A percentile compares a stretch with the other conserved stretches of the same genome.
phyloP scores from a whole-genome alignment of 306 rosid genomes.

The Fagus sylvatica region DNA sequence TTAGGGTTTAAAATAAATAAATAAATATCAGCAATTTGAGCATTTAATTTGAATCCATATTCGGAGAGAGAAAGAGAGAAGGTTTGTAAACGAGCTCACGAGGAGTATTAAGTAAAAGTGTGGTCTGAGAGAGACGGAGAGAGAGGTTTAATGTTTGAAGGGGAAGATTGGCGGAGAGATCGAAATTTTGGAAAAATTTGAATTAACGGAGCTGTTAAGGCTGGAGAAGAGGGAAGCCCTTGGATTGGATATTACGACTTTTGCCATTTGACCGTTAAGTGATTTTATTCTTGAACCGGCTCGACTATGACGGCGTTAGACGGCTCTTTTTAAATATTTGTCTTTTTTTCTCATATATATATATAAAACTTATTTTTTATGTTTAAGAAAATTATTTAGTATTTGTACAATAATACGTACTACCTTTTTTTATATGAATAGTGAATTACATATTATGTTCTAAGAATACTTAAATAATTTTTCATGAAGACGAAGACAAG shows the following conservation, averaged over 20 bases:
- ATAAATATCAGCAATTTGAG: not conserved
- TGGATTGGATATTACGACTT: slow-evolving; percentile 1
- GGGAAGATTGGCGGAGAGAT: slow-evolving; percentile 56
- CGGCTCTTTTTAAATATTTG: not conserved
- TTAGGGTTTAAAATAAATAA: slow-evolving; percentile 13
- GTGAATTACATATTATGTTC: no score
- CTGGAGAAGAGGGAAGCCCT: not conserved
- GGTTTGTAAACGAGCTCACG: not conserved
- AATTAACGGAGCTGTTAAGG: slow-evolving; percentile 19
- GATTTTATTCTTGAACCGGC: no score
- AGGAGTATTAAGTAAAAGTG: not conserved
- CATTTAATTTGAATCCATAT: not conserved
- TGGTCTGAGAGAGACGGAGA: not conserved
- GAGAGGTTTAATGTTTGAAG: slow-evolving; percentile 7
- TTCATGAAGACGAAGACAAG: no score
- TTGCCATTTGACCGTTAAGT: not conserved
- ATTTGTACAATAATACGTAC: no score
- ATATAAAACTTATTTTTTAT: no score
- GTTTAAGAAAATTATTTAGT: no score
- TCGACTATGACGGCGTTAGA: no score
- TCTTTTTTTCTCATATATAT: no score
- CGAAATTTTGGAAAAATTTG: slow-evolving; percentile 36
- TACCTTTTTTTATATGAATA: no score
- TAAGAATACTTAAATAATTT: no score
- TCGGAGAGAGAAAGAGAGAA: slow-evolving; percentile 3